Percentiles rank a stretch among this genome's conserved stretches.
These are phyloP conservation scores for Starmerella potacharoeniae DNA, from an alignment of 805 yeast species.

Conservation along the genomic window DNA sequence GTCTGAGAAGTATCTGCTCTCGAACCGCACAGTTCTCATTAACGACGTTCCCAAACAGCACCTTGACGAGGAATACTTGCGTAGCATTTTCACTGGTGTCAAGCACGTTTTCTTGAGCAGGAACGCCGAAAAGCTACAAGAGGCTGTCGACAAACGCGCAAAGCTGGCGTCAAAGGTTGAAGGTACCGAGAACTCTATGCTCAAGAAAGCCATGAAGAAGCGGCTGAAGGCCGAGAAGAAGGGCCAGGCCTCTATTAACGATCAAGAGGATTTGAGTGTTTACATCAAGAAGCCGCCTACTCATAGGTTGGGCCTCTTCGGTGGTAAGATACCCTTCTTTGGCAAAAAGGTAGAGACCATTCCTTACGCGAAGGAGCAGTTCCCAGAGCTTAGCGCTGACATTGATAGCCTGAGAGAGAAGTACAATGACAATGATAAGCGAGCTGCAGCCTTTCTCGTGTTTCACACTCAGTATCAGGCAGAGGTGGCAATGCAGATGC, in stretches of 20 bases:
- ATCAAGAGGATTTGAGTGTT: constrained; percentile 24
- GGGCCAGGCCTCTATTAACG: constrained; percentile 30
- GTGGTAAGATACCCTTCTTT: constrained; percentile 33
- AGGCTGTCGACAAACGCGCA: constrained; percentile 49
- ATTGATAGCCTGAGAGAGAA: constrained; percentile 48
- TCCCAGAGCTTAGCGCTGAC: constrained; percentile 58
- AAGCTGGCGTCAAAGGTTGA: constrained; percentile 54
- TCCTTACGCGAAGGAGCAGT: constrained; percentile 52
- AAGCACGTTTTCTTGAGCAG: constrained; percentile 72
- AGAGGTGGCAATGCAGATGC: constrained; percentile 75
- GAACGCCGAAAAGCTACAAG: constrained; percentile 42
- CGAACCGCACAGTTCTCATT: constrained; percentile 73
- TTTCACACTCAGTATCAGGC: constrained; percentile 78
- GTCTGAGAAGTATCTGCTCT: constrained; percentile 56
- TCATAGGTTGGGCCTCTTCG: constrained; percentile 49
- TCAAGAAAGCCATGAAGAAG: constrained; percentile 53
- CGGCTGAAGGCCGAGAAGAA: constrained; percentile 58
- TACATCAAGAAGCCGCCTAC: constrained; percentile 75
- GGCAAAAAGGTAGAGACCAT: constrained; percentile 83
- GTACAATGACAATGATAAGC: constrained; percentile 47
- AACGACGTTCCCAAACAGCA: constrained; percentile 72
- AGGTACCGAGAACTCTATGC: constrained; percentile 45
- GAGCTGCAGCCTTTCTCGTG: constrained; percentile 73
- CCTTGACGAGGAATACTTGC: constrained; percentile 59
- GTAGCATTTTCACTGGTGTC: constrained; percentile 71